Evolutionary conservation across 352 stramenopile genomes (phyloP).

Genomic region (Phytophthora pinifolia): DNA sequence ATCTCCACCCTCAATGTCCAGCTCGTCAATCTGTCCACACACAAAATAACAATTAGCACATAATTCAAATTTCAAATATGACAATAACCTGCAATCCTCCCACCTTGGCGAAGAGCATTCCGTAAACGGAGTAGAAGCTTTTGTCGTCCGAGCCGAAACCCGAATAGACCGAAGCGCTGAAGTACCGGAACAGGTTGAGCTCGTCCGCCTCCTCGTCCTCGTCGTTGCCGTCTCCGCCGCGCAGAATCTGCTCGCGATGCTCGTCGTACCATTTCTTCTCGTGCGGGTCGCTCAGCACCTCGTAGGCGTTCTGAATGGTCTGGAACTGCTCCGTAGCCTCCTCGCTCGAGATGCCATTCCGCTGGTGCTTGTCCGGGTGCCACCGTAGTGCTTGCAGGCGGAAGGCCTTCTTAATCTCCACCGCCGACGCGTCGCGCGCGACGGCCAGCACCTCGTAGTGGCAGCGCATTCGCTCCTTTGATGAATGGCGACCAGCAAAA

Average conservation of each 20-base stretch:
- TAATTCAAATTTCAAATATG: not conserved
- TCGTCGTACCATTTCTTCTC: constrained; percentile 91
- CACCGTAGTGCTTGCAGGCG: constrained; percentile 72
- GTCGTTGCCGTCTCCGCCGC: constrained; percentile 49
- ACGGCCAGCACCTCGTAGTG: constrained; percentile 84
- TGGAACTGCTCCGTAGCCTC: constrained; percentile 84
- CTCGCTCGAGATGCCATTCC: constrained; percentile 65
- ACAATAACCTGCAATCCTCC: constrained; percentile 5
- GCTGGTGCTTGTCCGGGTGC: constrained; percentile 88
- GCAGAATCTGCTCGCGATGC: constrained; percentile 84
- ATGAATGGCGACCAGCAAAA: constrained; percentile 13
- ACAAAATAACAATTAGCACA: constrained; percentile 3
- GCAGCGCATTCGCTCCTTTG: constrained; percentile 51
- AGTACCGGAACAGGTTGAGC: constrained; percentile 80
- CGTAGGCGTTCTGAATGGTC: constrained; percentile 85
- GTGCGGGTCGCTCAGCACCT: constrained; percentile 83
- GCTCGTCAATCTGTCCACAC: constrained; percentile 58
- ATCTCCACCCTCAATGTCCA: constrained; percentile 47
- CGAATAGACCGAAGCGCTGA: constrained; percentile 72
- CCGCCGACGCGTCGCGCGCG: constrained; percentile 49
- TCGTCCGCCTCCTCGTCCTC: constrained; percentile 43
- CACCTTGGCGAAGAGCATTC: constrained; percentile 71
- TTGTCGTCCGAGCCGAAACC: constrained; percentile 74
- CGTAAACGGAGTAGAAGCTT: constrained; percentile 82
- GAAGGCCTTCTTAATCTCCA: constrained; percentile 82